Evolutionary conservation across 257 asterid species (phyloP).

Genomic region (Pogostemon cablin): DNA sequence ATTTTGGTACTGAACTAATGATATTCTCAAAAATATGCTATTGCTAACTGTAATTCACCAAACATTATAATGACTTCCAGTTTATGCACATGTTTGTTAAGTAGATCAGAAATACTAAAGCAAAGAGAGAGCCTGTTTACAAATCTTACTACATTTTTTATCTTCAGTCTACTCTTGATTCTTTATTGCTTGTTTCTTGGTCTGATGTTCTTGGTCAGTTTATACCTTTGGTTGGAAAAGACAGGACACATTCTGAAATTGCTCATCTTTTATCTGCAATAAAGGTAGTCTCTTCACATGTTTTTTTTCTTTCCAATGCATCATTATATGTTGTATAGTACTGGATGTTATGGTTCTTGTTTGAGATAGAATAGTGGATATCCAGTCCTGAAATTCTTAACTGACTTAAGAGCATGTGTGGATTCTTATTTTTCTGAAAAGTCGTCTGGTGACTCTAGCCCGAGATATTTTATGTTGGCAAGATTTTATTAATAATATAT

Average conservation of each 20-base stretch:
- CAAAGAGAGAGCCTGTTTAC: no score
- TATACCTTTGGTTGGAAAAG: conserved; percentile 99
- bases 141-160: no score
- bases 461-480: not conserved
- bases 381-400: not conserved
- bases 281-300: conserved; percentile 57
- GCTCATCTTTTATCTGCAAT: conserved; percentile 96
- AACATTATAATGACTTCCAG: not conserved
- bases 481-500: not conserved
- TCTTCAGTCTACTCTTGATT: no score
- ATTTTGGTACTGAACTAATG: not conserved
- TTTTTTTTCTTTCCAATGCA: not conserved
- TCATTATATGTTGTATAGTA: no score
- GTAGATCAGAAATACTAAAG: conserved; percentile 3
- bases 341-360: no score
- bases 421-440: not conserved
- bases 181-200: conserved; percentile 31
- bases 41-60: conserved; percentile 18
- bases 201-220: conserved; percentile 99
- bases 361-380: no score
- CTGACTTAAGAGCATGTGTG: not conserved
- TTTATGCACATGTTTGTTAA: not conserved
- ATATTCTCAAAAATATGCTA: not conserved
- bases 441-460: not conserved
- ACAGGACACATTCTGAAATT: conserved; percentile 96